phyloP scores from a whole-genome alignment of 2,329 filamentous ascomycete genomes.

The Metarhizium album region DNA sequence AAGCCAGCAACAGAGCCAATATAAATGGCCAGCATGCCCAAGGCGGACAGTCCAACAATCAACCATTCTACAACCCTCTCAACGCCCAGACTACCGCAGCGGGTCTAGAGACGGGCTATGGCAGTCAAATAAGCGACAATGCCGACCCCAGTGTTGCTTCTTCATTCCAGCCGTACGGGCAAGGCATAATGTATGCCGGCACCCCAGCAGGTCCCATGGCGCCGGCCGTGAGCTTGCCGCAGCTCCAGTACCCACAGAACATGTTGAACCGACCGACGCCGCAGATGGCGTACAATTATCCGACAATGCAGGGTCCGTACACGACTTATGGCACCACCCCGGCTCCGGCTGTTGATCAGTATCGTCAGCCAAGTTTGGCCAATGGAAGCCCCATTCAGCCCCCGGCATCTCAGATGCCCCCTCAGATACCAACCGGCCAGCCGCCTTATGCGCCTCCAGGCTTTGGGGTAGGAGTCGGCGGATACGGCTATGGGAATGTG shows the following conservation, averaged over 20 bases:
- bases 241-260: constrained; percentile 48
- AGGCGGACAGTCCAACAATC: constrained; percentile 27
- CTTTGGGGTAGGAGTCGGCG: constrained; percentile 36
- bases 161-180: constrained; percentile 40
- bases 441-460: constrained; percentile 38
- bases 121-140: constrained; percentile 41
- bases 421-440: constrained; percentile 31
- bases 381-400: constrained; percentile 43
- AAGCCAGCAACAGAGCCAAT: constrained; percentile 28
- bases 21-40: constrained; percentile 31
- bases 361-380: constrained; percentile 38
- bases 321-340: constrained; percentile 36
- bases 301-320: constrained; percentile 44
- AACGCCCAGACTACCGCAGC: constrained; percentile 28
- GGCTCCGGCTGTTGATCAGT: constrained; percentile 43
- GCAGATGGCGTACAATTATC: constrained; percentile 47
- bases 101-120: constrained; percentile 42
- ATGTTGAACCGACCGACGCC: constrained; percentile 43
- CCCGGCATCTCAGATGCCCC: constrained; percentile 24
- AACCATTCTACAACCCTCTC: constrained; percentile 43
- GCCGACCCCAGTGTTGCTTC: constrained; percentile 37
- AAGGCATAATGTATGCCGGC: constrained; percentile 42
- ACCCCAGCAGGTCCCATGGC: constrained; percentile 32
- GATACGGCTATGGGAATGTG: constrained; percentile 36
- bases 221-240: constrained; percentile 38